Conservation (phyloP, 495 filamentous ascomycete species). For the Cryomyces antarcticus region DNA sequence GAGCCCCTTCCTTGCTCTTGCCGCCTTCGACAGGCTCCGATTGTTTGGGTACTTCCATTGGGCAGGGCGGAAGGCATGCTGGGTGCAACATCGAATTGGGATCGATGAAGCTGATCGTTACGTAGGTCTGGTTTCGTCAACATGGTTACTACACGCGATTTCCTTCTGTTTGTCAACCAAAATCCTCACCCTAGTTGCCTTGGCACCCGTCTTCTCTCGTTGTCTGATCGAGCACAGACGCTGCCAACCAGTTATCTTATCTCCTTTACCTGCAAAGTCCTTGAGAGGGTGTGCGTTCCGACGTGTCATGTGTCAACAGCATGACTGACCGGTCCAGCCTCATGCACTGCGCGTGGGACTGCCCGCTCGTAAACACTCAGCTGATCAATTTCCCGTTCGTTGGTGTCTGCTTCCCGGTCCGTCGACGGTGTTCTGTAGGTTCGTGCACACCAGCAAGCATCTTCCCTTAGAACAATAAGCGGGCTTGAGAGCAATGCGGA, state of each 20-base stretch:
- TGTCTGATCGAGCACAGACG: not conserved
- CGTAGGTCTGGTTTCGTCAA: not conserved
- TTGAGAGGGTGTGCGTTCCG: not conserved
- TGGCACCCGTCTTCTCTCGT: not conserved
- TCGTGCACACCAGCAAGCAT: not conserved
- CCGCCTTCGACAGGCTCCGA: no score
- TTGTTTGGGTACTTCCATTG: no score
- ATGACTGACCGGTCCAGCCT: not conserved
- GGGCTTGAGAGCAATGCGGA: not conserved
- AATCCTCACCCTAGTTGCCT: not conserved
- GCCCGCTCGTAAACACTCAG: not conserved
- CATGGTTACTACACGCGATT: not conserved
- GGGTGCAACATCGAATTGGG: not conserved
- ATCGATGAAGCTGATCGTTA: not conserved
- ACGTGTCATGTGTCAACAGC: not conserved
- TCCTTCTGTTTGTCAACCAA: not conserved
- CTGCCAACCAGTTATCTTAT: conserved; percentile 2
- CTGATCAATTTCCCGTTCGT: conserved; percentile 1
- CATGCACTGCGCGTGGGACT: conserved; percentile 1
- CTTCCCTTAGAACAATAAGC: not conserved
- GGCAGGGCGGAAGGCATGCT: no score
- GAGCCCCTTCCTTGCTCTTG: no score
- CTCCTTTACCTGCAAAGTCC: not conserved
- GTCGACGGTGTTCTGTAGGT: not conserved
- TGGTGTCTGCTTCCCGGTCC: not conserved